These are phyloP conservation scores for Ganoderma multipileum DNA, from an alignment of 1,284 basidiomycete genomes.

Conservation along the genomic window DNA sequence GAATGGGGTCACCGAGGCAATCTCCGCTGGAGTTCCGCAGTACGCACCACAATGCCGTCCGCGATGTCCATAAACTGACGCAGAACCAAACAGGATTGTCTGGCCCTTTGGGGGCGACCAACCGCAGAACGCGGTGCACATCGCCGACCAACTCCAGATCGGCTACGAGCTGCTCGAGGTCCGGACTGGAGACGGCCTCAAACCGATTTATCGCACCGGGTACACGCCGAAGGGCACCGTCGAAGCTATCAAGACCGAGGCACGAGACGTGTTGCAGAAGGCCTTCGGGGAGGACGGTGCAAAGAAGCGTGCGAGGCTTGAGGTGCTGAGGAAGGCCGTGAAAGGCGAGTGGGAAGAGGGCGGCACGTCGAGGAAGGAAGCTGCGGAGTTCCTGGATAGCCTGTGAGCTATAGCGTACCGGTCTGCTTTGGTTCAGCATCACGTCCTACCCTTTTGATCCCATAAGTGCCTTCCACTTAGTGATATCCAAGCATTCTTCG, in stretches of 20 bases:
- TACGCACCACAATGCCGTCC: constrained; percentile 1
- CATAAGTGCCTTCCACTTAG: neutral
- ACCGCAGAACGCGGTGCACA: constrained; percentile 33
- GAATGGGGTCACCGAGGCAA: constrained; percentile 26
- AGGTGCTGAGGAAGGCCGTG: constrained; percentile 20
- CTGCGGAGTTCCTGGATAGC: constrained; percentile 18
- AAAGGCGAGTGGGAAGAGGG: constrained; percentile 25
- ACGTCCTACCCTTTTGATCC: neutral
- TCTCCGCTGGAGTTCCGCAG: constrained; percentile 25
- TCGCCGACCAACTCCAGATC: constrained; percentile 30
- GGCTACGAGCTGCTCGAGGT: constrained; percentile 40
- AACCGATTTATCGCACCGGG: constrained; percentile 30
- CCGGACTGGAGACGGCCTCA: constrained; percentile 31
- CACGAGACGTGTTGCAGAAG: constrained; percentile 24
- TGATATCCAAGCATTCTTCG: neutral
- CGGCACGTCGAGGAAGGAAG: constrained; percentile 21
- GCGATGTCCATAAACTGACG: neutral
- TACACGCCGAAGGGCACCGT: constrained; percentile 30
- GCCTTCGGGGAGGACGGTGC: constrained; percentile 33
- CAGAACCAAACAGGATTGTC: constrained; percentile 12
- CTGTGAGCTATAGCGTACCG: neutral
- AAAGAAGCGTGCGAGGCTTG: constrained; percentile 30
- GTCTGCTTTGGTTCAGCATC: neutral
- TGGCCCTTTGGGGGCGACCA: constrained; percentile 39
- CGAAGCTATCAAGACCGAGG: constrained; percentile 32